phyloP scores from a whole-genome alignment of 2,329 filamentous ascomycete species.

The Escovopsis weberi region DNA sequence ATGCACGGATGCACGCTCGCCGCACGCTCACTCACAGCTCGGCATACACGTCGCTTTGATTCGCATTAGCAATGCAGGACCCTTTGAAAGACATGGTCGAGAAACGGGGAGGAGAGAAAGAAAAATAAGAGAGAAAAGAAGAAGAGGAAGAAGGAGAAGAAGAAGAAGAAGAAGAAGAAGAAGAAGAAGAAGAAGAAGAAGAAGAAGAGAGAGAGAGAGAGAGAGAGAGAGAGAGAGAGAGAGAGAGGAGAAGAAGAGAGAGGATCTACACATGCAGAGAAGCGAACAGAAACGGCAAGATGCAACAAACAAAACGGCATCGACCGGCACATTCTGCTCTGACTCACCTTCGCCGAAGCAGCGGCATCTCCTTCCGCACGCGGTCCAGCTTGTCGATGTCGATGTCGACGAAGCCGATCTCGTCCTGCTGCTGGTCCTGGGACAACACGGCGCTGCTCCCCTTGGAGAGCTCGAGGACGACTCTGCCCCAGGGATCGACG shows the following conservation, averaged over 20 bases:
- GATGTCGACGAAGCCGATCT: slow-evolving; percentile 41
- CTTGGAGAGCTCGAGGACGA: slow-evolving; percentile 46
- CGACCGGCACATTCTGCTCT: too few species aligned
- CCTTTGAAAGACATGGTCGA: background rate
- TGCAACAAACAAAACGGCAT: too few species aligned
- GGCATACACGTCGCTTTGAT: background rate
- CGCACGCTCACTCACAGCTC: slow-evolving; percentile 1
- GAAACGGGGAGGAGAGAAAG: background rate
- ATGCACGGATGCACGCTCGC: too few species aligned
- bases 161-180: background rate
- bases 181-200: background rate
- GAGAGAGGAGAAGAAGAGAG: background rate
- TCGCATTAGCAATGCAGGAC: background rate
- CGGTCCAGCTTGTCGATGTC: slow-evolving; percentile 31
- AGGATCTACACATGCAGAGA: background rate
- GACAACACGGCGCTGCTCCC: slow-evolving; percentile 27
- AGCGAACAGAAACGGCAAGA: background rate
- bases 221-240: background rate
- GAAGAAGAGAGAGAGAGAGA: background rate
- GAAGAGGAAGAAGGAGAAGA: background rate
- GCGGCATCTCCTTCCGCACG: slow-evolving; percentile 37
- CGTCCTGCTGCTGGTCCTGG: slow-evolving; percentile 25
- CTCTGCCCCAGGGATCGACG: slow-evolving; percentile 72
- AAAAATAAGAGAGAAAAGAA: background rate
- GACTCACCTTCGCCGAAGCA: slow-evolving; percentile 37